Evolutionary conservation across 306 rosid species (phyloP).

Genomic region (Vigna trinervia): DNA sequence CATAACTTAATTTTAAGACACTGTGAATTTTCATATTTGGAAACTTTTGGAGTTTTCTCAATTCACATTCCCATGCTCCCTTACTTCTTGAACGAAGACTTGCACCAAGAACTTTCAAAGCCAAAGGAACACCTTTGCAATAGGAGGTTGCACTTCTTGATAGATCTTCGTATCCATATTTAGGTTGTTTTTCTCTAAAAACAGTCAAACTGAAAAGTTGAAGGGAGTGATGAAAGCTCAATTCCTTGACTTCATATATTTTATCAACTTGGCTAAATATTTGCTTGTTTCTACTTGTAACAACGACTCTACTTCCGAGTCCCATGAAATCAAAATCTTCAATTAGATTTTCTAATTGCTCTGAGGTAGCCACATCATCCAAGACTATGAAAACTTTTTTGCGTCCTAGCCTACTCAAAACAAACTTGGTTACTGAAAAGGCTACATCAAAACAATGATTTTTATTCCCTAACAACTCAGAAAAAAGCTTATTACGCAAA

Average conservation of each 20-base stretch:
- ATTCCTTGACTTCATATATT: not conserved
- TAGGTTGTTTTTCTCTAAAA: conserved; percentile 29
- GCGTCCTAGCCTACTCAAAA: not conserved
- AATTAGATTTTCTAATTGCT: not conserved
- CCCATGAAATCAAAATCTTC: not conserved
- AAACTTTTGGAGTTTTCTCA: not conserved
- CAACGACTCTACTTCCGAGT: not conserved
- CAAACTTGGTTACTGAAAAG: not conserved
- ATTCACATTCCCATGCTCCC: conserved; percentile 5
- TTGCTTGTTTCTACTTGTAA: conserved; percentile 3
- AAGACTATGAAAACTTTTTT: not conserved
- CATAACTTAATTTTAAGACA: conserved; percentile 35
- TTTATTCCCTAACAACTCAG: not conserved
- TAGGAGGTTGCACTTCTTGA: conserved; percentile 14
- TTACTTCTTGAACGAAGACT: conserved; percentile 5
- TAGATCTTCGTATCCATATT: conserved; percentile 28
- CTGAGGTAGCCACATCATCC: not conserved
- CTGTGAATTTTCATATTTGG: conserved; percentile 1
- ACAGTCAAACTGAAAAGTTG: conserved; percentile 40
- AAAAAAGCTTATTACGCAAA: not conserved
- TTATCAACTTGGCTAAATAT: not conserved
- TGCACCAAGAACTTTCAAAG: conserved; percentile 7
- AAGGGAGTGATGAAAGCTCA: not conserved
- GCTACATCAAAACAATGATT: not conserved
- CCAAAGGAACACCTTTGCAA: conserved; percentile 24